Evolutionary conservation across 2,329 filamentous ascomycete genomes (phyloP).

Genomic region (Ophiosphaerella herpotricha): DNA sequence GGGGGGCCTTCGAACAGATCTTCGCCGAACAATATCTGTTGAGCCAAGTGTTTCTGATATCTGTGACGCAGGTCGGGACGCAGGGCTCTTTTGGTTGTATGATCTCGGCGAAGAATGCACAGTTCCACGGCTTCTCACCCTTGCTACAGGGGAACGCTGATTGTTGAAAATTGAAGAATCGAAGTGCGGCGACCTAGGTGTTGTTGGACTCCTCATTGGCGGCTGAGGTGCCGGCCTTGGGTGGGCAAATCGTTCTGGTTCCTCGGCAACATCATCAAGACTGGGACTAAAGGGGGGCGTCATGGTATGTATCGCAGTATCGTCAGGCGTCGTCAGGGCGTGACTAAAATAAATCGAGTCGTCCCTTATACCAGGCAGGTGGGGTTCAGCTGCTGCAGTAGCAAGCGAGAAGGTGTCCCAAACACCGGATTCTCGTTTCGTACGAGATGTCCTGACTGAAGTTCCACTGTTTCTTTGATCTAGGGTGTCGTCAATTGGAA

Average conservation of each 20-base stretch:
- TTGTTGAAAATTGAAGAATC: conserved; percentile 34
- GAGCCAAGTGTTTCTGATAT: conserved; percentile 54
- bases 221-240: conserved; percentile 42
- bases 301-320: conserved; percentile 45
- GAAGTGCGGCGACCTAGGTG: conserved; percentile 32
- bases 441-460: conserved; percentile 11
- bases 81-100: conserved; percentile 19
- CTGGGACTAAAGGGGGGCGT: conserved; percentile 49
- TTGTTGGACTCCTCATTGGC: conserved; percentile 28
- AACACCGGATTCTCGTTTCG: conserved; percentile 39
- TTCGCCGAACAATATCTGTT: conserved; percentile 38
- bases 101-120: conserved; percentile 32
- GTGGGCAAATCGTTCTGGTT: conserved; percentile 40
- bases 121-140: conserved; percentile 23
- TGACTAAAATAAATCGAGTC: conserved; percentile 41
- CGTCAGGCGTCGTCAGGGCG: conserved; percentile 50
- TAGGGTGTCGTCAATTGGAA: conserved; percentile 22
- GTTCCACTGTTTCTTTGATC: conserved; percentile 12
- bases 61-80: conserved; percentile 42
- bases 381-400: conserved; percentile 12
- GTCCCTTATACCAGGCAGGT: conserved; percentile 34
- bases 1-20: conserved; percentile 25
- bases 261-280: conserved; percentile 45
- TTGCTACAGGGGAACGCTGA: conserved; percentile 27
- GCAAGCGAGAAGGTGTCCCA: conserved; percentile 37